These are phyloP conservation scores for Ochetophila trinervis DNA, from an alignment of 306 rosid genomes.

Conservation along the genomic window DNA sequence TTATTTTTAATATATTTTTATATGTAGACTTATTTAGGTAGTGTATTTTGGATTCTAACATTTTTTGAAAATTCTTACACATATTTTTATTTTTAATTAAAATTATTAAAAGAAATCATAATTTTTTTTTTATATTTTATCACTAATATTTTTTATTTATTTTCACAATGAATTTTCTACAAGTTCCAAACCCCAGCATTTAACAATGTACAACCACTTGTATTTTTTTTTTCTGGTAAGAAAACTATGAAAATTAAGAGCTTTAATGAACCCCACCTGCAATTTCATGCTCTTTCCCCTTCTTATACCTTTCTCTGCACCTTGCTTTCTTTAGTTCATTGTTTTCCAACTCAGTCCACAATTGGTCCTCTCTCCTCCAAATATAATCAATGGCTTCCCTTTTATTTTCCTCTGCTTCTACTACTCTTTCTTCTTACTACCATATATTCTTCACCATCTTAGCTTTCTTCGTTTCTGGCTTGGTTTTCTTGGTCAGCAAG, in stretches of 20 bases:
- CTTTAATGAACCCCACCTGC: not conserved
- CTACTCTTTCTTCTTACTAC: constrained; percentile 41
- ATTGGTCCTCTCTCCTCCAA: constrained; percentile 1
- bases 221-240: too few species aligned
- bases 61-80: too few species aligned
- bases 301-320: not conserved
- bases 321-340: not conserved
- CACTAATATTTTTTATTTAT: too few species aligned
- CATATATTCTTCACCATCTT: constrained; percentile 49
- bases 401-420: constrained; percentile 16
- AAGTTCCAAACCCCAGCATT: too few species aligned
- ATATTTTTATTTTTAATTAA: too few species aligned
- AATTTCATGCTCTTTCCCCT: not conserved
- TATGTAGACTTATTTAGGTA: too few species aligned
- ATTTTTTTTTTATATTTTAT: too few species aligned
- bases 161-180: too few species aligned
- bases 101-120: too few species aligned
- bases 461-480: constrained; percentile 45
- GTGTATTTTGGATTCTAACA: too few species aligned
- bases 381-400: constrained; percentile 35
- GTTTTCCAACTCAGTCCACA: not conserved
- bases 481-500: constrained; percentile 43
- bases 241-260: not conserved
- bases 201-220: too few species aligned
- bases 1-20: too few species aligned